phyloP scores from a whole-genome alignment of 768 basidiomycete genomes.

The Tricholoma furcatifolium region DNA sequence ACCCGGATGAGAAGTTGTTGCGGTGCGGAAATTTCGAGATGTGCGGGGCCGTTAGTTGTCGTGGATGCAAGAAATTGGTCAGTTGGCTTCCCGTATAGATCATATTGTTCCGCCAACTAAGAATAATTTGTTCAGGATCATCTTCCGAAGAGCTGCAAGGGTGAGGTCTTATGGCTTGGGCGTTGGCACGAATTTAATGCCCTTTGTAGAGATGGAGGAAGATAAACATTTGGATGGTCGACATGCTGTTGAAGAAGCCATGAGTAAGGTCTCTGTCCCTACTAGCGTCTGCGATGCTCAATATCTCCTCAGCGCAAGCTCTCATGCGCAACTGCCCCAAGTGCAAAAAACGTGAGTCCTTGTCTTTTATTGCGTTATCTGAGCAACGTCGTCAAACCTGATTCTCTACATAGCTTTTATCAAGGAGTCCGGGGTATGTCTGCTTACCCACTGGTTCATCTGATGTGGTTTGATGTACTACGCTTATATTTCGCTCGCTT shows the following conservation, averaged over 20 bases:
- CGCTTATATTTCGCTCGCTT: conserved; percentile 4
- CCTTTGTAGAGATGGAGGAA: conserved; percentile 61
- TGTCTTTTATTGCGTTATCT: neutral
- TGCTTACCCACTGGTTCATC: neutral
- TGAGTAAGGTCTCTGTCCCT: conserved; percentile 55
- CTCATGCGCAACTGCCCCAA: conserved; percentile 88
- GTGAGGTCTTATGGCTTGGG: conserved; percentile 29
- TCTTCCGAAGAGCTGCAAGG: conserved; percentile 78
- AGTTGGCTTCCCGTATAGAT: conserved; percentile 20
- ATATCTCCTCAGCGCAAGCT: conserved; percentile 54
- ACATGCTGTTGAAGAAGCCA: conserved; percentile 88
- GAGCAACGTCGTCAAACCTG: conserved; percentile 3
- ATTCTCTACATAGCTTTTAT: conserved; percentile 58
- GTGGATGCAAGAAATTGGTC: conserved; percentile 74
- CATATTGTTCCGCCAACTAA: neutral
- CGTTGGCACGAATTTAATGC: neutral
- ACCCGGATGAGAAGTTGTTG: conserved; percentile 62
- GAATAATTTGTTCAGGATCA: conserved; percentile 56
- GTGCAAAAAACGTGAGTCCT: conserved; percentile 66
- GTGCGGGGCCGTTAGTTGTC: conserved; percentile 76
- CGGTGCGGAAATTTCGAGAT: conserved; percentile 57
- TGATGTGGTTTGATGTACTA: no score
- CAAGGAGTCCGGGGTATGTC: conserved; percentile 72
- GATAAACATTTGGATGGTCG: conserved; percentile 73
- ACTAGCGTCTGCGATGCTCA: conserved; percentile 4